Evolutionary conservation across 164 flowering plant species (phyloP).

Genomic region (Cinnamomum chago): DNA sequence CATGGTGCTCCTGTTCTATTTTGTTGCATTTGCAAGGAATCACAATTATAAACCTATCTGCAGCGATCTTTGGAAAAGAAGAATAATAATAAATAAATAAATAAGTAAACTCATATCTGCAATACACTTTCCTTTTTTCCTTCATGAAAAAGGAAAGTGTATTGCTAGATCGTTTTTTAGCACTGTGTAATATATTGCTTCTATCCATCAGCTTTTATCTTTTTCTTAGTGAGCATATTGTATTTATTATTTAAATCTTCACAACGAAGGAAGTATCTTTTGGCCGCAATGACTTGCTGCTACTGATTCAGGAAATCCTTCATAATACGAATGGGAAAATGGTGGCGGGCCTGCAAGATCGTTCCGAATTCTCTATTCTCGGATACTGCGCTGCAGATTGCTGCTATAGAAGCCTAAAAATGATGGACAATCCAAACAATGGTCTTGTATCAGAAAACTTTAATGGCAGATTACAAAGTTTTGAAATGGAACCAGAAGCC

Average conservation of each 20-base stretch:
- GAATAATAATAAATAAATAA: not conserved
- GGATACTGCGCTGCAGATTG: conserved; percentile 38
- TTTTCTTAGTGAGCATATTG: not conserved
- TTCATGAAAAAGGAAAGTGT: not conserved
- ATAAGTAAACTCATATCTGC: too few species aligned
- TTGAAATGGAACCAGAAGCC: conserved; percentile 20
- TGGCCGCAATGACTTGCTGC: not conserved
- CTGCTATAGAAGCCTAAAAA: not conserved
- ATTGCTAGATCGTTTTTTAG: not conserved
- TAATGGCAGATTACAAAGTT: conserved; percentile 14
- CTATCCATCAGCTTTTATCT: not conserved
- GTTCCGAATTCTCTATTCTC: conserved; percentile 46
- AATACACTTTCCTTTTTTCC: too few species aligned
- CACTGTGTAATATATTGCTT: not conserved
- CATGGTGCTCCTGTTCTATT: too few species aligned
- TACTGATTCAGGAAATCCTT: conserved; percentile 41
- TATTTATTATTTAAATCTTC: not conserved
- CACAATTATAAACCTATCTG: not conserved
- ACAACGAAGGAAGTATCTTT: not conserved
- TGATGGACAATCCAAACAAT: not conserved
- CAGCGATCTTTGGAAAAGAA: not conserved
- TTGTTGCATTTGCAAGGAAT: too few species aligned
- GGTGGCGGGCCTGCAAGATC: conserved; percentile 53
- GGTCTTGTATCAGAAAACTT: not conserved
- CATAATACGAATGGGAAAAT: conserved; percentile 36